These are phyloP conservation scores for Boletus fagicola DNA, from an alignment of 768 basidiomycete species.

Conservation along the genomic window DNA sequence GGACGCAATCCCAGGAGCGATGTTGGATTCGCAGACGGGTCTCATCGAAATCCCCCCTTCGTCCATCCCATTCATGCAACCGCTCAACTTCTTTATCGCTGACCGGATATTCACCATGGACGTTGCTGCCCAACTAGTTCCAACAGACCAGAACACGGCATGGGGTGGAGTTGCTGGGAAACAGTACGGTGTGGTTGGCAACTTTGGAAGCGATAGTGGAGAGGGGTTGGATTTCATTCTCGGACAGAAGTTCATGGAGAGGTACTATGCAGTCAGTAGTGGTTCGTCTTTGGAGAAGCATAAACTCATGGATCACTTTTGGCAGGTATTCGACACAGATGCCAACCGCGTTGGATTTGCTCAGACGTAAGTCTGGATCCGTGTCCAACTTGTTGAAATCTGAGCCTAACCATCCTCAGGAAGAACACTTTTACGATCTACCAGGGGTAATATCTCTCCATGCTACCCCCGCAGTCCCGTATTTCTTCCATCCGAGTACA, in stretches of 20 bases:
- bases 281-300: not conserved
- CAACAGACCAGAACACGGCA: slow-evolving; percentile 11
- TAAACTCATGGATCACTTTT: not conserved
- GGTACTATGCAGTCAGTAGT: slow-evolving; percentile 6
- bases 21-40: not conserved
- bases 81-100: slow-evolving; percentile 16
- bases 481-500: not conserved
- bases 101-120: slow-evolving; percentile 14
- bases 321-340: slow-evolving; percentile 25
- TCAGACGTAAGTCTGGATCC: slow-evolving; percentile 19
- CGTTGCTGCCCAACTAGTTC: slow-evolving; percentile 22
- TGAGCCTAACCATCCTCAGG: slow-evolving; percentile 7
- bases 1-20: slow-evolving; percentile 15
- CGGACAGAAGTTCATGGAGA: not conserved
- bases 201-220: not conserved
- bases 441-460: not conserved
- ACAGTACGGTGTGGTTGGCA: slow-evolving; percentile 11
- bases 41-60: slow-evolving; percentile 19
- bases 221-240: not conserved
- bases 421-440: slow-evolving; percentile 20
- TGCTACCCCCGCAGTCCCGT: not conserved
- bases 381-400: not conserved
- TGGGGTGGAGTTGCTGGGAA: slow-evolving; percentile 13
- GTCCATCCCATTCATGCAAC: slow-evolving; percentile 16
- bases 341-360: slow-evolving; percentile 21